Percentiles rank a stretch among this genome's conserved stretches.
These are phyloP conservation scores for Candida chauliodis DNA, from an alignment of 805 yeast species.

Conservation along the genomic window DNA sequence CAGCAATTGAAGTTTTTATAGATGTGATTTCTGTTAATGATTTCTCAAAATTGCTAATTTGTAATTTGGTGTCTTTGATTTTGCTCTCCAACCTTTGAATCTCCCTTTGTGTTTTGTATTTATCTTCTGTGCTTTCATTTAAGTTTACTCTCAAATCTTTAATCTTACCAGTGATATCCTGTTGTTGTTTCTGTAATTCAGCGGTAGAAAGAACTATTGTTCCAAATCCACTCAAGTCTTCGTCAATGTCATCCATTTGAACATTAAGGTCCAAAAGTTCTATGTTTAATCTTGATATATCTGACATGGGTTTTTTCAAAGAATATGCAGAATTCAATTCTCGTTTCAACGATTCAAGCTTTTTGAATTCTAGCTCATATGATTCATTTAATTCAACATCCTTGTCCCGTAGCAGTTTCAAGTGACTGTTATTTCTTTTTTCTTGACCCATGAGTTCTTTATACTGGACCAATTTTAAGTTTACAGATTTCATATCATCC, in stretches of 20 bases:
- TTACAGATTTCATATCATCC: slow-evolving; percentile 26
- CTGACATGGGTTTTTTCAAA: slow-evolving; percentile 26
- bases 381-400: slow-evolving; percentile 1
- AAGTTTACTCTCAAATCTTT: slow-evolving; percentile 36
- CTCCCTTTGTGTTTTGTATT: slow-evolving; percentile 44
- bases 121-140: slow-evolving; percentile 32
- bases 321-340: slow-evolving; percentile 6
- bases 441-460: slow-evolving; percentile 19
- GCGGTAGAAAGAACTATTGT: slow-evolving; percentile 33
- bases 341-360: slow-evolving; percentile 14
- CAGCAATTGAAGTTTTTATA: slow-evolving; percentile 35
- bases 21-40: slow-evolving; percentile 45
- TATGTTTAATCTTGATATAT: slow-evolving; percentile 27
- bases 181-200: slow-evolving; percentile 45
- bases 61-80: slow-evolving; percentile 51
- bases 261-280: slow-evolving; percentile 25
- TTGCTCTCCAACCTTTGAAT: slow-evolving; percentile 43
- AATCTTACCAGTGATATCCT: slow-evolving; percentile 33
- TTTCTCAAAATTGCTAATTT: slow-evolving; percentile 51
- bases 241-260: slow-evolving; percentile 24
- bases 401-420: slow-evolving; percentile 3
- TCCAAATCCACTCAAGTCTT: slow-evolving; percentile 38
- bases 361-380: slow-evolving; percentile 6
- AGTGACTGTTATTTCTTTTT: slow-evolving; percentile 7
- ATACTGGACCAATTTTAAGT: slow-evolving; percentile 23